Conservation (phyloP, 176 grass and related monocot species). For the Secale cereale region DNA sequence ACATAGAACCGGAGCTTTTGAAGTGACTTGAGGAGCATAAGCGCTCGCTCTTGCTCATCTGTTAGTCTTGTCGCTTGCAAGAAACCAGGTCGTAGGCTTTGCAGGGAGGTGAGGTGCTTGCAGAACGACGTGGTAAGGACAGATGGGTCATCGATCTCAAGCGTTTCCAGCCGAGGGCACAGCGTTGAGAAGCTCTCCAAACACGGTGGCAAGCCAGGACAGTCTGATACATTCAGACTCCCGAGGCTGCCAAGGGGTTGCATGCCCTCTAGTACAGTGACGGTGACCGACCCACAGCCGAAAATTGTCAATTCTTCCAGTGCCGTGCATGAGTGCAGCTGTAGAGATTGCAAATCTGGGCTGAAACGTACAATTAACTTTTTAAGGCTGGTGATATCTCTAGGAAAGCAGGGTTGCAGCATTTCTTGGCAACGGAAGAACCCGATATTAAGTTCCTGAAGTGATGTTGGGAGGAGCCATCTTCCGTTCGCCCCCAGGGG, state of each 20-base stretch:
- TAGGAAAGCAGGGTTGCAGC: background rate
- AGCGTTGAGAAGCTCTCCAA: too few relatives aligned
- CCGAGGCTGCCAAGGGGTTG: background rate
- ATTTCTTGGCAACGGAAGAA: too few relatives aligned
- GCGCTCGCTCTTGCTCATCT: slow-evolving; percentile 21
- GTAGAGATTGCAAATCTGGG: background rate
- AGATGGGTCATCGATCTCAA: too few relatives aligned
- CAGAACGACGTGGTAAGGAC: slow-evolving; percentile 12
- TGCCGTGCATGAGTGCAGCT: background rate
- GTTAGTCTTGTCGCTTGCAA: fast-evolving
- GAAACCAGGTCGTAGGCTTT: too few relatives aligned
- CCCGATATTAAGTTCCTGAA: too few relatives aligned
- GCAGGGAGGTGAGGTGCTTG: slow-evolving; percentile 23
- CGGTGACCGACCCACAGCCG: too few relatives aligned
- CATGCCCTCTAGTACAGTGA: background rate
- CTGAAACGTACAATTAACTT: fast-evolving
- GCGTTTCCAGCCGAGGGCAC: background rate
- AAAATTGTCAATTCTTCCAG: background rate
- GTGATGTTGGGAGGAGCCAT: too few relatives aligned
- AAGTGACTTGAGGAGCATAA: slow-evolving; percentile 20
- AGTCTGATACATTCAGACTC: fast-evolving
- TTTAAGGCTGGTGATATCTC: background rate
- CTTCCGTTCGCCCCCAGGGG: too few relatives aligned
- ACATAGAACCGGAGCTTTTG: background rate
- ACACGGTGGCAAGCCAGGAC: background rate